These are phyloP conservation scores for Closterium sp. DNA, from an alignment of 139 green algal genomes.

Conservation along the genomic window DNA sequence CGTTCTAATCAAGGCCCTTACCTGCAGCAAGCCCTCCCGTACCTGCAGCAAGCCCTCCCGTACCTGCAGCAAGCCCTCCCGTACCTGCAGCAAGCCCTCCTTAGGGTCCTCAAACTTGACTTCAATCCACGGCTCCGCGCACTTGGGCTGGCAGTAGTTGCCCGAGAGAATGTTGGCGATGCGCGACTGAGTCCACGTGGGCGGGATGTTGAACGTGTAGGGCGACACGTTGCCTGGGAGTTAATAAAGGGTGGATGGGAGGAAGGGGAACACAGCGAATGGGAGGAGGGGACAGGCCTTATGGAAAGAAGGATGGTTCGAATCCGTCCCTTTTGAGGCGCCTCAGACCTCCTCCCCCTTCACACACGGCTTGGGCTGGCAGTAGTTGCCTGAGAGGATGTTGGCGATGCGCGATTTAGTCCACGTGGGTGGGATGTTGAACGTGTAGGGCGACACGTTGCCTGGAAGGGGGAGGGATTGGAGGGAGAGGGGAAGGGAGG, in stretches of 20 bases:
- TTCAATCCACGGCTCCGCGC: slow-evolving; percentile 57
- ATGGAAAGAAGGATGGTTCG: neutral
- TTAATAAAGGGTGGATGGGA: too few relatives aligned
- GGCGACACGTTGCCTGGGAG: slow-evolving; percentile 44
- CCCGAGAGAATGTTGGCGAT: slow-evolving; percentile 55
- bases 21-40: too few relatives aligned
- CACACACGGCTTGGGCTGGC: slow-evolving; percentile 48
- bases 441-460: slow-evolving; percentile 48
- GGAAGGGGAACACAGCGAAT: neutral
- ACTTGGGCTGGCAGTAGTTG: slow-evolving; percentile 63
- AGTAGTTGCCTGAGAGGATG: slow-evolving; percentile 55
- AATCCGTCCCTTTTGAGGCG: neutral
- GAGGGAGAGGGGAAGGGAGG: neutral
- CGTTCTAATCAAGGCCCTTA: too few relatives aligned
- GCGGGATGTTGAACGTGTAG: slow-evolving; percentile 52
- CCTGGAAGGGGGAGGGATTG: neutral
- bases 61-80: too few relatives aligned
- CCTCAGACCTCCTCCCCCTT: too few relatives aligned
- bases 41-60: too few relatives aligned
- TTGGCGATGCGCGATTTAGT: neutral
- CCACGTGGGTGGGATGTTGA: slow-evolving; percentile 52
- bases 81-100: too few relatives aligned
- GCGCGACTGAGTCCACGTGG: slow-evolving; percentile 44
- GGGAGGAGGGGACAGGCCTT: neutral
- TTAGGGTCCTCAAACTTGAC: slow-evolving; percentile 35